phyloP scores from a whole-genome alignment of 495 filamentous ascomycete genomes.

The Aspergillus sclerotiicarbonarius region DNA sequence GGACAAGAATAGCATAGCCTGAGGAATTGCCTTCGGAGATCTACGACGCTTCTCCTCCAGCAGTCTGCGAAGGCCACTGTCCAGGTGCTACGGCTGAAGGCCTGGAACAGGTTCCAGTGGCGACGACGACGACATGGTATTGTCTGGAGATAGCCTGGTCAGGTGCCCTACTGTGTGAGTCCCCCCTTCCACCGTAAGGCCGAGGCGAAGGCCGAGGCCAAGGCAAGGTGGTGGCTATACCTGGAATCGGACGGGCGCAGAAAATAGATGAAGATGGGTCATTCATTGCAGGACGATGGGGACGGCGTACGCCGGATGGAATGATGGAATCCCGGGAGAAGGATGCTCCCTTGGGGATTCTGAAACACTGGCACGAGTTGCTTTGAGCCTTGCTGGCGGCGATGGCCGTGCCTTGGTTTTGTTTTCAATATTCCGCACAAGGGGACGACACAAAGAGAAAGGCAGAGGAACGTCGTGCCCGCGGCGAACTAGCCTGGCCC shows the following conservation, averaged over 20 bases:
- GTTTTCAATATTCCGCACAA: not conserved
- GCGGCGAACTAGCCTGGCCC: not conserved
- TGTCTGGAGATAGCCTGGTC: not conserved
- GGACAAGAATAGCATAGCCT: not conserved
- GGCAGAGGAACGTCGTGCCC: slow-evolving; percentile 1
- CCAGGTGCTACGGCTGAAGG: not conserved
- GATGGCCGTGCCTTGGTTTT: not conserved
- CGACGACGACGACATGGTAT: not conserved
- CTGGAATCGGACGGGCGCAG: not conserved
- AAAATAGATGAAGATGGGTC: not conserved
- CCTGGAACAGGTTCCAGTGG: not conserved
- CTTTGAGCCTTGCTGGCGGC: slow-evolving; percentile 4
- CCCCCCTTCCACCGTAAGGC: not conserved
- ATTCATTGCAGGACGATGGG: too few relatives aligned
- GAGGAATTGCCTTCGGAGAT: not conserved
- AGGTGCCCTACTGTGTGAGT: not conserved
- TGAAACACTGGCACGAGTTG: slow-evolving; percentile 7
- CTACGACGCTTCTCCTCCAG: not conserved
- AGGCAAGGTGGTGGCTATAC: not conserved
- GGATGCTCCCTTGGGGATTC: not conserved
- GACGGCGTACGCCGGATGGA: not conserved
- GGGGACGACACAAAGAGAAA: not conserved
- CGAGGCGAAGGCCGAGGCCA: not conserved
- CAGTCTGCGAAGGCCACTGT: not conserved
- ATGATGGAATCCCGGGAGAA: slow-evolving; percentile 4